Evolutionary conservation across 306 rosid genomes (phyloP).

Genomic region (Astragalus glycyphyllos): DNA sequence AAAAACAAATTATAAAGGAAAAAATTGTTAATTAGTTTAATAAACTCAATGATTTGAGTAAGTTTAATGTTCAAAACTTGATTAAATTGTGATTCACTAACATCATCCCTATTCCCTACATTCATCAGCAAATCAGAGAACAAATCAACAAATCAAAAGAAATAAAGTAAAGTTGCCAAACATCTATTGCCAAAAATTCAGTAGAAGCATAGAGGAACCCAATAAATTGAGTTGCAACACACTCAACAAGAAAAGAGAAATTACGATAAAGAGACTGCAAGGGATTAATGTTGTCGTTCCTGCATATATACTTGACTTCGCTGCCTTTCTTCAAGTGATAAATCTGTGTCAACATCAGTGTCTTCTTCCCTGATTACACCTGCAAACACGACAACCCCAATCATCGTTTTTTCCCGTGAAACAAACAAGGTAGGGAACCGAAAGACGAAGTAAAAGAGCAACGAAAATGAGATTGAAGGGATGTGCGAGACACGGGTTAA

Average conservation of each 20-base stretch:
- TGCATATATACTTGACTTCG: constrained; percentile 70
- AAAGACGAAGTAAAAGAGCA: too few species aligned
- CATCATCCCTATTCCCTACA: too few species aligned
- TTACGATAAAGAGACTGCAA: constrained; percentile 86
- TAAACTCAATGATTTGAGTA: too few species aligned
- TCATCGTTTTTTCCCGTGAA: constrained; percentile 7
- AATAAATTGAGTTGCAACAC: neutral
- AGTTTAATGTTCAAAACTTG: too few species aligned
- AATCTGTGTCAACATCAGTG: constrained; percentile 70
- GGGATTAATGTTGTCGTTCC: constrained; percentile 79
- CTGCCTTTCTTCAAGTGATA: constrained; percentile 72
- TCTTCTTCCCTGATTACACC: constrained; percentile 91
- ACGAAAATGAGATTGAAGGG: too few species aligned
- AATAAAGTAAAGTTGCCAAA: too few species aligned
- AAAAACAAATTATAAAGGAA: too few species aligned
- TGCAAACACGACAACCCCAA: constrained; percentile 29
- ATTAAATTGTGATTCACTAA: too few species aligned
- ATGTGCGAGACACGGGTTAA: too few species aligned
- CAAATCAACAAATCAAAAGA: too few species aligned
- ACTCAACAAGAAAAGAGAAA: neutral
- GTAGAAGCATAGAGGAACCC: neutral
- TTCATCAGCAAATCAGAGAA: too few species aligned
- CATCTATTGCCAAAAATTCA: neutral
- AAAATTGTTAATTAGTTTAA: too few species aligned
- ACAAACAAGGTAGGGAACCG: constrained; percentile 17